Evolutionary conservation across 2,329 filamentous ascomycete species (phyloP), one percentile per base, ranked within the genome.

Genomic region (Dothidotthia symphoricarpi): DNA sequence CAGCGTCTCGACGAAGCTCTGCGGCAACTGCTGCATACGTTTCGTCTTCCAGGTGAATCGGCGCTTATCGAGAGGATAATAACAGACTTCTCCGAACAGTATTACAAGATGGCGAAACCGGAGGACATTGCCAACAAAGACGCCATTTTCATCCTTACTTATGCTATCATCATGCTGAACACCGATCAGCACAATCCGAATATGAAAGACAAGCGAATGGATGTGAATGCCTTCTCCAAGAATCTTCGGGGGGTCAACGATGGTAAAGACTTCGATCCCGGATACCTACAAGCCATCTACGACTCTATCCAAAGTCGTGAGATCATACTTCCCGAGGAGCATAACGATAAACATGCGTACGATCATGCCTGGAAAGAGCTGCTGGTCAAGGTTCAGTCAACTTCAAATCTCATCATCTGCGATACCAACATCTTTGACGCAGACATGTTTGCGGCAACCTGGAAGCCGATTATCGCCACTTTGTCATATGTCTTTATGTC

Each of bases 401-500:
- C 88, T 1, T 83, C 85, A 1, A 78, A 83, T 34, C 74, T 97
- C 29, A 72, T 85, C 24, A 74, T 91, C 19, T 94, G 89, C 63
- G 79, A 95, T 51, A 95, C 91, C 4, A 97, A 96, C 61, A 82
- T 95, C 26, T 98, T 88, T 66, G 94, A 98, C 66, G 88, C 90
- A 3, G 90, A 98, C 62, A 96, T 98, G 88, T 98, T 98, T 65
- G 83, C 86, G 40, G 86, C 89, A 15, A 96, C 90, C 0, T 98
- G 94, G 93, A 89, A 82, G 62, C 91, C 94, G 0, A 89, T 98
- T 33, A 78, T 98, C 25, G 90, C 93, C 3, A 97, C 94, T 0
- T 73, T 98, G 37, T 94, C 93, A 10, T 98, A 97, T 61, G 93
- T 98, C 3, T 98, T 98, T 72, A 95, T 97, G 85, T 97, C 91